These are phyloP conservation scores for Ilyonectria mors-panacis DNA, from an alignment of 2,329 filamentous ascomycete species.

Conservation along the genomic window DNA sequence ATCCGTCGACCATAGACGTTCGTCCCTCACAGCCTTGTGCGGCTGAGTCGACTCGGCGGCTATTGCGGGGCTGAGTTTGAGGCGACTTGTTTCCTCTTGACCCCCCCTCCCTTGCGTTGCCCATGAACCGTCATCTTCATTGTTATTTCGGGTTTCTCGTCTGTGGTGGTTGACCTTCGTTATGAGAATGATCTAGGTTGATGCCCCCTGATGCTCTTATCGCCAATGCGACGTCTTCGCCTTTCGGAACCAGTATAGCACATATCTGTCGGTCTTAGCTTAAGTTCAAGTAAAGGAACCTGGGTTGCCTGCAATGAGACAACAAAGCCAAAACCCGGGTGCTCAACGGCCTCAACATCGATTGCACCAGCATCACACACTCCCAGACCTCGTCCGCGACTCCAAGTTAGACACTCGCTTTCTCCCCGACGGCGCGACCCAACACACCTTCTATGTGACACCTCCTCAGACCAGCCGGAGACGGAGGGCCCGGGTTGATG, in stretches of 20 bases:
- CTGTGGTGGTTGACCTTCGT: not conserved
- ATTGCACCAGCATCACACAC: not conserved
- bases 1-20: not conserved
- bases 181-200: not conserved
- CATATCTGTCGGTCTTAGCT: not conserved
- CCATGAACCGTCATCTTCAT: not conserved
- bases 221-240: not conserved
- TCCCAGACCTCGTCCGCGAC: slow-evolving; percentile 7
- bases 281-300: not conserved
- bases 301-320: not conserved
- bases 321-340: not conserved
- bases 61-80: not conserved
- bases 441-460: not conserved
- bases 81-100: no score
- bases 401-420: not conserved
- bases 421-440: not conserved
- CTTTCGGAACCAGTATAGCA: not conserved
- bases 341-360: not conserved
- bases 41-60: not conserved
- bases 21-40: not conserved
- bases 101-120: not conserved
- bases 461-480: not conserved
- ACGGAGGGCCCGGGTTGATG: not conserved
- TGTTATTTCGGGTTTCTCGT: not conserved
- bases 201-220: not conserved